Evolutionary conservation across 257 asterid genomes (phyloP).

Genomic region (Orobanche coerulescens): DNA sequence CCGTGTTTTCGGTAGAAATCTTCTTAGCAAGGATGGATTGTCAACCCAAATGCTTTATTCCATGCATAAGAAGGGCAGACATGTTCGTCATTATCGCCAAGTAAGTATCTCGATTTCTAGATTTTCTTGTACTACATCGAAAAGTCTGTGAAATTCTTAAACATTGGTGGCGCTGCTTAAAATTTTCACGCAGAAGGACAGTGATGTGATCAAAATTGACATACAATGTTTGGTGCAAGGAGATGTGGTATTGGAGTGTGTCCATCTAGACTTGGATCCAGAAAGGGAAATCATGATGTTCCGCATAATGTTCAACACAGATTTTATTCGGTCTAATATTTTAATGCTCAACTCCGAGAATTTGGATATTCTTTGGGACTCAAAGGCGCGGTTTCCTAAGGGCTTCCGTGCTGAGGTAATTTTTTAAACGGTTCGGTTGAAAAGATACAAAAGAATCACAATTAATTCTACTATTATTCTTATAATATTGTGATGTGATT

Average conservation of each 20-base stretch:
- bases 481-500: slow-evolving; percentile 17
- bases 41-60: slow-evolving; percentile 92
- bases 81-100: slow-evolving; percentile 78
- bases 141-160: background rate
- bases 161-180: slow-evolving; percentile 17
- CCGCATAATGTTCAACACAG: slow-evolving; percentile 92
- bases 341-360: slow-evolving; percentile 91
- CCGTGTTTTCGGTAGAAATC: slow-evolving; percentile 85
- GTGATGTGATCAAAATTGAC: slow-evolving; percentile 94
- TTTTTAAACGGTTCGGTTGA: slow-evolving; percentile 16
- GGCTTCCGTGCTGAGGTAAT: slow-evolving; percentile 94
- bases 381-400: slow-evolving; percentile 80
- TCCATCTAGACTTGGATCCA: slow-evolving; percentile 84
- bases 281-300: slow-evolving; percentile 99
- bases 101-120: slow-evolving; percentile 32
- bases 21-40: slow-evolving; percentile 87
- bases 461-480: slow-evolving; percentile 5
- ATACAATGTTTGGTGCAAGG: slow-evolving; percentile 98
- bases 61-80: slow-evolving; percentile 76
- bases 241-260: slow-evolving; percentile 93
- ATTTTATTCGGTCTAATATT: slow-evolving; percentile 89
- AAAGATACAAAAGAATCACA: slow-evolving; percentile 10
- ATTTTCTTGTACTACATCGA: background rate
- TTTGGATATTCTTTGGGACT: slow-evolving; percentile 89
- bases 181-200: slow-evolving; percentile 66